phyloP scores from a whole-genome alignment of 176 grass and related monocot species.

The Cocos nucifera region DNA sequence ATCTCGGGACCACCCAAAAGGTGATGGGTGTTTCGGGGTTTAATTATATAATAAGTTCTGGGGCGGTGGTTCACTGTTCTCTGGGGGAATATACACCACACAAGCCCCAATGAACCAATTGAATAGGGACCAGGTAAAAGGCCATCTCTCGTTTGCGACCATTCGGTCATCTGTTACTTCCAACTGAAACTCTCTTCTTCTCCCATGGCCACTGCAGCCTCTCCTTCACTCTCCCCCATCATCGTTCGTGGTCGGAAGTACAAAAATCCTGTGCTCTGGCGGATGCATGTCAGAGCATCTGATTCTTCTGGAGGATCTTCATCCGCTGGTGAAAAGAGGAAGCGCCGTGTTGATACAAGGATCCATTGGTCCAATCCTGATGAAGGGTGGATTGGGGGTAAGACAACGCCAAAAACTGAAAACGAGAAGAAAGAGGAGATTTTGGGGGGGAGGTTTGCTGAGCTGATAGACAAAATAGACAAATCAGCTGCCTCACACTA shows the following conservation, averaged over 20 bases:
- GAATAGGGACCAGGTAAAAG: background rate
- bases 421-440: slow-evolving; percentile 25
- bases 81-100: too few species aligned
- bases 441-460: slow-evolving; percentile 49
- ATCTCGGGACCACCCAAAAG: too few species aligned
- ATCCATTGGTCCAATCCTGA: slow-evolving; percentile 78
- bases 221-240: slow-evolving; percentile 28
- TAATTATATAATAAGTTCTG: too few species aligned
- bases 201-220: slow-evolving; percentile 33
- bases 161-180: background rate
- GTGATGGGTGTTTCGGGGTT: too few species aligned
- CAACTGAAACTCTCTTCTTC: background rate
- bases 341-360: slow-evolving; percentile 79
- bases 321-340: slow-evolving; percentile 14
- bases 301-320: slow-evolving; percentile 31
- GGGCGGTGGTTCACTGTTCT: too few species aligned
- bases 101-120: too few species aligned
- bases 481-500: slow-evolving; percentile 59
- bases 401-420: slow-evolving; percentile 25
- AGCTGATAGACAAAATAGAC: slow-evolving; percentile 72
- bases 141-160: background rate
- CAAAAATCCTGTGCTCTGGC: background rate
- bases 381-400: slow-evolving; percentile 79
- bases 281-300: slow-evolving; percentile 7
- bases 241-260: slow-evolving; percentile 5